phyloP scores from a whole-genome alignment of 129 eudicot species.

The Dittrichia graveolens region DNA sequence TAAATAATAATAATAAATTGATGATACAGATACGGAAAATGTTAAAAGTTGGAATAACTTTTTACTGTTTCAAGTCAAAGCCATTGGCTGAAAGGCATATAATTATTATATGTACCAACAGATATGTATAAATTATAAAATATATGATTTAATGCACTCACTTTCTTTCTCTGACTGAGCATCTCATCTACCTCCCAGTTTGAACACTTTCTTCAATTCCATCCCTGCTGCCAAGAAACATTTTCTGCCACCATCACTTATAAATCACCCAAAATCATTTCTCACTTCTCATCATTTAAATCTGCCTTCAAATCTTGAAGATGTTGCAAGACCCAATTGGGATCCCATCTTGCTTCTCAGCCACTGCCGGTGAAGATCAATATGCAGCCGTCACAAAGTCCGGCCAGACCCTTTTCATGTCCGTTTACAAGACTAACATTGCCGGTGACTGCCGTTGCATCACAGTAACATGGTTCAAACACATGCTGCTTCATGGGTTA shows the following conservation, averaged over 20 bases:
- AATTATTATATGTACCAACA: constrained; percentile 6
- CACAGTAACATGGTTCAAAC: constrained; percentile 94
- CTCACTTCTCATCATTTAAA: constrained; percentile 5
- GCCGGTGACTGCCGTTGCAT: constrained; percentile 61
- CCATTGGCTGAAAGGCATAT: background rate
- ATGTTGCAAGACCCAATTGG: constrained; percentile 74
- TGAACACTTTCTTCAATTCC: constrained; percentile 34
- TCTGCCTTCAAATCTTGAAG: constrained; percentile 14
- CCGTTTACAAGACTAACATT: constrained; percentile 67
- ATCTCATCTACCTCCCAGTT: constrained; percentile 26
- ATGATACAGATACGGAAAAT: background rate
- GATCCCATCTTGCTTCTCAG: constrained; percentile 71
- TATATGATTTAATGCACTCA: constrained; percentile 34
- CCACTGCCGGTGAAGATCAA: constrained; percentile 47
- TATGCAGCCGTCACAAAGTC: constrained; percentile 57
- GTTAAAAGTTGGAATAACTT: constrained; percentile 36
- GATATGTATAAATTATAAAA: background rate
- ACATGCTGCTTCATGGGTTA: constrained; percentile 75
- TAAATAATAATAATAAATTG: too few relatives aligned
- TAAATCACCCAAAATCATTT: constrained; percentile 22
- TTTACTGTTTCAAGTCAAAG: constrained; percentile 28
- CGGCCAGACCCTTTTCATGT: constrained; percentile 78
- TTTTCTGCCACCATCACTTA: constrained; percentile 22
- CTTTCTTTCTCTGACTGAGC: constrained; percentile 37
- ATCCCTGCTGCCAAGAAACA: constrained; percentile 21